Base-by-base conservation (phyloP, 768 basidiomycete genomes). In the Tulasnella sp. region DNA sequence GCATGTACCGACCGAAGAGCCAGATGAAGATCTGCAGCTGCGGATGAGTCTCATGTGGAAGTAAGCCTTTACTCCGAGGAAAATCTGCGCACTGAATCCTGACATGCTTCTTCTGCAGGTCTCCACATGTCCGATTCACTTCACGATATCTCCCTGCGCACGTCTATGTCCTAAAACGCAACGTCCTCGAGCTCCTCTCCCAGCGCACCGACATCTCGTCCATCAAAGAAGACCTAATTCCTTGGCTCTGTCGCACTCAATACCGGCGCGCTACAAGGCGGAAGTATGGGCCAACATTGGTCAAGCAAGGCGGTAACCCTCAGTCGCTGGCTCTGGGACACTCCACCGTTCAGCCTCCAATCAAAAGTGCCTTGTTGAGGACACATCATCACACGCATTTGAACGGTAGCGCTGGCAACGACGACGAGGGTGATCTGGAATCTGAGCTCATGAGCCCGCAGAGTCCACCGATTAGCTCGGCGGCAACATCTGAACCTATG, bases 241-340 rank as follows among this genome's bases (percentile, higher is more conserved):
- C 93, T 0, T 96, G 92, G 89, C 68, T 96, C 57, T 87, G 90
- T 72, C 92, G 89, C 68, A 73, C 87, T 4, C 87, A 88, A 62
- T 91, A 91, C 68, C 69, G 73, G 60, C 66, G 64, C 34, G 65
- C 66, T 8, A 55, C 72, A 10, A 64, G 64, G 9, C 51, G 59
- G 38, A 55, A 63, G 48, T 72, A 63, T 49, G 49, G 58, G 8
- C 41, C 53, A 9, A 59, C 27, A 29, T 24, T 43, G 11, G 34
- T 38, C 34, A 46, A 60, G 19, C 48, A 50, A 19, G 38, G n/a
- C 24, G 46, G 51, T n/a, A 46, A 60, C 46, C 27, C 53, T 10
- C 53, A 83, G 83, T 38, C 57, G 8, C 50, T 62, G 1, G 67
- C 62, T 12, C 34, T 65, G 29, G 60, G 53, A 45, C 56, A 63